phyloP scores from a whole-genome alignment of 306 rosid species.

The Gastrolobium villosum region DNA sequence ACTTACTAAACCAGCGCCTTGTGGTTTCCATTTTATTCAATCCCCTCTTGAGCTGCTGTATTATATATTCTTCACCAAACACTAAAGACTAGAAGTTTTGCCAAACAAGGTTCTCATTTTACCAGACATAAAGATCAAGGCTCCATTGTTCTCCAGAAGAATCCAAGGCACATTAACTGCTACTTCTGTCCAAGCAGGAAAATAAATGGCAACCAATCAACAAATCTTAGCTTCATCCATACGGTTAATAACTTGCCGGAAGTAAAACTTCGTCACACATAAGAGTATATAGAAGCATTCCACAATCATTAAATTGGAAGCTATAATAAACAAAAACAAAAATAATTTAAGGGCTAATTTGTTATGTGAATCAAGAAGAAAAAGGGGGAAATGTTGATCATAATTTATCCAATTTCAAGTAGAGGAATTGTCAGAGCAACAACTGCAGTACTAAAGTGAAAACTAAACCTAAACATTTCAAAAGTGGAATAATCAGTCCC shows the following conservation, averaged over 20 bases:
- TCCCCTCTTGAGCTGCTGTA: constrained; percentile 23
- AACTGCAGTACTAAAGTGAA: constrained; percentile 19
- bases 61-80: constrained; percentile 47
- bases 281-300: constrained; percentile 12
- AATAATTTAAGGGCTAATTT: constrained; percentile 21
- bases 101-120: constrained; percentile 44
- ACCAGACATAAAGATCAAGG: constrained; percentile 34
- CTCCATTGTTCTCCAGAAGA: constrained; percentile 33
- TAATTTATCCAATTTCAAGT: constrained; percentile 13
- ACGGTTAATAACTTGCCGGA: constrained; percentile 7
- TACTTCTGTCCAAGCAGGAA: constrained; percentile 46
- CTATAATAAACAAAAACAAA: constrained; percentile 18
- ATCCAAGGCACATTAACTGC: constrained; percentile 49
- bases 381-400: constrained; percentile 17
- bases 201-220: constrained; percentile 41
- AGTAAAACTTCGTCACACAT: constrained; percentile 16
- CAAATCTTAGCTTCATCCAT: constrained; percentile 25
- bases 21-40: constrained; percentile 64
- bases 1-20: constrained; percentile 75
- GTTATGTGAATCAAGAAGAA: constrained; percentile 21
- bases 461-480: not conserved
- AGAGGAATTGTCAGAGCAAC: constrained; percentile 3
- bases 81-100: constrained; percentile 43
- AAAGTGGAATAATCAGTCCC: not conserved
- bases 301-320: constrained; percentile 28